Percentiles rank a stretch among this genome's conserved stretches.
Conservation (phyloP, 2,329 filamentous ascomycete genomes). For the Chaetoscypha palmicola region DNA sequence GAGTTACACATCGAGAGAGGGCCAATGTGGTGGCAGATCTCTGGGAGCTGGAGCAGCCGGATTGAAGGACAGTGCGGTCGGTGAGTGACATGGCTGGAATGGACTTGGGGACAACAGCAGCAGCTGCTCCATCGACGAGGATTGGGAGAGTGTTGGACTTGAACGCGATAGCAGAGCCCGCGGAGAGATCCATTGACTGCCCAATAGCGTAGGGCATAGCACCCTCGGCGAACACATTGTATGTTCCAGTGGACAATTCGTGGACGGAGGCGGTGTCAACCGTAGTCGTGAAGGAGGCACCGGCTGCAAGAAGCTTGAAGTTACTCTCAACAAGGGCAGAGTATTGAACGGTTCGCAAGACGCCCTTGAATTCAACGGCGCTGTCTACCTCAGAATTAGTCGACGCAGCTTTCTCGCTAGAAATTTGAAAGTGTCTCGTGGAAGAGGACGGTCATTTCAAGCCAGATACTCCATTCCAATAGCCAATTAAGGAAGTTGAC, state of each 20-base stretch:
- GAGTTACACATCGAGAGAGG: slow-evolving; percentile 44
- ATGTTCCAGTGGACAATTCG: slow-evolving; percentile 42
- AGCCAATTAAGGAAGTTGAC: too few relatives aligned
- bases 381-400: too few relatives aligned
- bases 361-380: slow-evolving; percentile 36
- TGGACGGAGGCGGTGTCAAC: slow-evolving; percentile 40
- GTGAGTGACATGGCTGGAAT: slow-evolving; percentile 34
- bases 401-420: too few relatives aligned
- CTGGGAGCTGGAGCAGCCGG: slow-evolving; percentile 46
- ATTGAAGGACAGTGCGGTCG: slow-evolving; percentile 46
- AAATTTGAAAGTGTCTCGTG: too few relatives aligned
- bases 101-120: slow-evolving; percentile 42
- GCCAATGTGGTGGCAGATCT: slow-evolving; percentile 41
- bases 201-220: slow-evolving; percentile 48
- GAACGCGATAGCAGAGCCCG: slow-evolving; percentile 47
- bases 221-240: slow-evolving; percentile 49
- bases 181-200: slow-evolving; percentile 44
- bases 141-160: slow-evolving; percentile 52
- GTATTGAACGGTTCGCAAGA: slow-evolving; percentile 34
- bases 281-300: slow-evolving; percentile 36
- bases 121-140: slow-evolving; percentile 48
- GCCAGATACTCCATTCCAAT: too few relatives aligned
- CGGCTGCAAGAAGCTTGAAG: slow-evolving; percentile 36
- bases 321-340: slow-evolving; percentile 31
- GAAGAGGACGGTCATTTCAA: too few relatives aligned